Evolutionary conservation across 805 yeast species (phyloP).

Genomic region (Clavispora vitiphila): DNA sequence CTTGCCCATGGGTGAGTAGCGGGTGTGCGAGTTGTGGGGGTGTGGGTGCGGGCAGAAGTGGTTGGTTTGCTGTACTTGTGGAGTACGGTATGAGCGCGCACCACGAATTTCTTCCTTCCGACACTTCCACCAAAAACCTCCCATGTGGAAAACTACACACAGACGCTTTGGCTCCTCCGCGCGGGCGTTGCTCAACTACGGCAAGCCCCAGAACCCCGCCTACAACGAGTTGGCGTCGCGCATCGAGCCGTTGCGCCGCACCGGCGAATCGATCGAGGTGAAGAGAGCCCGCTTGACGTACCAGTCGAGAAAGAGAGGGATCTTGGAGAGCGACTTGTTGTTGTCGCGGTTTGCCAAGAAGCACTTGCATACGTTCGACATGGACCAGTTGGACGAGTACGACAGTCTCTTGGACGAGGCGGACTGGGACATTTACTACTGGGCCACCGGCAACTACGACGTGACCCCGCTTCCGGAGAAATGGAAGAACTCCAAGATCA

Average conservation of each 20-base stretch:
- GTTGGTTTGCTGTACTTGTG: too few relatives aligned
- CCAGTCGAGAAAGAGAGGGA: constrained; percentile 93
- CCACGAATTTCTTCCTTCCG: not conserved
- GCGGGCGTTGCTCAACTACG: constrained; percentile 28
- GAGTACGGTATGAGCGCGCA: too few relatives aligned
- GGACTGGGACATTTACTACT: constrained; percentile 99
- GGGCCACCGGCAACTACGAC: constrained; percentile 85
- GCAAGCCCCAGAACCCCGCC: constrained; percentile 36
- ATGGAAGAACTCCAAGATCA: constrained; percentile 68
- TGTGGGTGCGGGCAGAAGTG: not conserved
- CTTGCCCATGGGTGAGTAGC: constrained; percentile 65
- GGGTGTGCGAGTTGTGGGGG: not conserved
- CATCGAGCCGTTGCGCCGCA: constrained; percentile 75
- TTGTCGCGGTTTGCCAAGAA: constrained; percentile 81
- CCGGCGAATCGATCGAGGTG: constrained; percentile 63
- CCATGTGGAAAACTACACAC: not conserved
- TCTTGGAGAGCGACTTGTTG: constrained; percentile 84
- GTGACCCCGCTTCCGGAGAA: constrained; percentile 83
- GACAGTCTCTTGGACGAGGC: constrained; percentile 82
- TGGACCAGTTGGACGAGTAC: constrained; percentile 75
- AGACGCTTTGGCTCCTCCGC: constrained; percentile 1
- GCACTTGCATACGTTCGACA: constrained; percentile 53
- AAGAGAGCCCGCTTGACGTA: constrained; percentile 86
- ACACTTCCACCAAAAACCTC: not conserved
- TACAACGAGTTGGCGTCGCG: constrained; percentile 48